Conservation (phyloP, 1,284 basidiomycete species). For the Volvariella surrecta region DNA sequence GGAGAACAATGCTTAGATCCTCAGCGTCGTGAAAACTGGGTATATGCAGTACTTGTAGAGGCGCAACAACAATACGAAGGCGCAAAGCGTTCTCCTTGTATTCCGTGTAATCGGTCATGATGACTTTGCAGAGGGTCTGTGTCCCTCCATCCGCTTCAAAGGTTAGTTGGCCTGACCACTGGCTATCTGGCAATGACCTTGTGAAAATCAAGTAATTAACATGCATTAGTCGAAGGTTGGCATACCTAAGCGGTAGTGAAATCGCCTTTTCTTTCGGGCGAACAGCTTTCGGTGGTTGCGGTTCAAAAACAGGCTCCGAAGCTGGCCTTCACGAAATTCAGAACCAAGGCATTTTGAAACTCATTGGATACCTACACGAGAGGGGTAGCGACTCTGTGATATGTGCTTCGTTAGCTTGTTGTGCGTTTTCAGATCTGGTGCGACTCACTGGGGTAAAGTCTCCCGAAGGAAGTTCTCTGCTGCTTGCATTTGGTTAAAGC, state of each 20-base stretch:
- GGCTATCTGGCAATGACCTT: constrained; percentile 36
- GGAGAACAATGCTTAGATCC: constrained; percentile 37
- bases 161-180: constrained; percentile 39
- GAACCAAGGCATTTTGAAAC: background rate
- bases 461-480: too few species aligned
- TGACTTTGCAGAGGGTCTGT: constrained; percentile 38
- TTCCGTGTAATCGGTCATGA: constrained; percentile 35
- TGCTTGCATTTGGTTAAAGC: constrained; percentile 8
- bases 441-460: too few species aligned
- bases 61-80: constrained; percentile 35
- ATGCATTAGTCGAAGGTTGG: constrained; percentile 3
- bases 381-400: too few species aligned
- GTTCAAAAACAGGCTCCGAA: constrained; percentile 15
- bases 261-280: constrained; percentile 12
- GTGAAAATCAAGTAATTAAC: background rate
- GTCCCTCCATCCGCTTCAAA: constrained; percentile 19
- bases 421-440: too few species aligned
- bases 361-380: too few species aligned
- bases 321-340: constrained; percentile 9
- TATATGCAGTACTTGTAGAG: constrained; percentile 33
- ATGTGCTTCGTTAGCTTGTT: too few species aligned
- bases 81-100: constrained; percentile 32
- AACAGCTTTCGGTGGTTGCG: constrained; percentile 12
- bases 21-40: constrained; percentile 35
- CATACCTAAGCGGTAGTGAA: constrained; percentile 18